Conservation (phyloP, 1,284 basidiomycete genomes). For the Cutaneotrichosporon curvatum region DNA sequence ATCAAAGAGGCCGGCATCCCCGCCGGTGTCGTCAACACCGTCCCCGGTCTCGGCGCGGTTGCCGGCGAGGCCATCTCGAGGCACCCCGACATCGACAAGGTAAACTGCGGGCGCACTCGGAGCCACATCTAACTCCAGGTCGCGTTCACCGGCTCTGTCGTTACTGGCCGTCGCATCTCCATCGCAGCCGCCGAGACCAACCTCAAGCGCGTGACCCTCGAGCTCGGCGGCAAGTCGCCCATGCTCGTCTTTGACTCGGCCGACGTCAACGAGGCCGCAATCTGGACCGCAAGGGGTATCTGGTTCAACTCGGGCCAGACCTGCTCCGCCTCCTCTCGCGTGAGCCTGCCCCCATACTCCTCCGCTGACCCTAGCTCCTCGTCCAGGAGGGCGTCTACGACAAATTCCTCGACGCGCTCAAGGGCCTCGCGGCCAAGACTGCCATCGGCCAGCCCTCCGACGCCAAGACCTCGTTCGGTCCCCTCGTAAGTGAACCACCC, state of each 20-base stretch:
- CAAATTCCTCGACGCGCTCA: constrained; percentile 62
- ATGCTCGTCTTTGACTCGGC: constrained; percentile 49
- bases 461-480: constrained; percentile 65
- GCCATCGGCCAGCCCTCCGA: constrained; percentile 68
- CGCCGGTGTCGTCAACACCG: constrained; percentile 83
- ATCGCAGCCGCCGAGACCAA: constrained; percentile 74
- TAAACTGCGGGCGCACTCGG: too few relatives aligned
- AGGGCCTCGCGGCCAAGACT: constrained; percentile 60
- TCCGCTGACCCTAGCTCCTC: constrained; percentile 50
- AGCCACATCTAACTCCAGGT: constrained; percentile 18
- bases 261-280: constrained; percentile 67
- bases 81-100: constrained; percentile 73
- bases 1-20: constrained; percentile 60
- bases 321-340: constrained; percentile 60
- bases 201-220: constrained; percentile 61
- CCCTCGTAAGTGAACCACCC: constrained; percentile 47
- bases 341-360: constrained; percentile 33
- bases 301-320: constrained; percentile 36
- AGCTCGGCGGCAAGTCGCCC: constrained; percentile 53
- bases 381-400: constrained; percentile 79
- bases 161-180: constrained; percentile 78
- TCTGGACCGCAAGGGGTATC: constrained; percentile 38
- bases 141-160: constrained; percentile 56
- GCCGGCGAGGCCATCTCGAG: constrained; percentile 76
- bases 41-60: constrained; percentile 70